phyloP scores from a whole-genome alignment of 495 filamentous ascomycete species.

The Xylaria scruposa region DNA sequence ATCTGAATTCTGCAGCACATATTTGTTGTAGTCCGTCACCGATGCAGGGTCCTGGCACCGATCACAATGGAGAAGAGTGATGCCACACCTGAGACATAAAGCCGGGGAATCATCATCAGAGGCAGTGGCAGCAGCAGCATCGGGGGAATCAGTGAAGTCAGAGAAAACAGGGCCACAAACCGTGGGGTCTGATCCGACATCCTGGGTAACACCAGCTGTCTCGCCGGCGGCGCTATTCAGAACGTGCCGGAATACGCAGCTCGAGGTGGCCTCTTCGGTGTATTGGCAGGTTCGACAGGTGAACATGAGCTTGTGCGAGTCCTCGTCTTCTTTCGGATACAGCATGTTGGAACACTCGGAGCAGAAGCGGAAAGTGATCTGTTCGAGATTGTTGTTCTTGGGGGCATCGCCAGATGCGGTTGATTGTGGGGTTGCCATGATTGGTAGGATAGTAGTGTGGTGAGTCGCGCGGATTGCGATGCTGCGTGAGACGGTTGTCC shows the following conservation, averaged over 20 bases:
- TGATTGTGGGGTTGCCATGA: constrained; percentile 68
- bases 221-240: constrained; percentile 88
- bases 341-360: constrained; percentile 98
- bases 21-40: constrained; percentile 37
- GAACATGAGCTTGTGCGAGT: constrained; percentile 58
- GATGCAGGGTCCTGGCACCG: constrained; percentile 39
- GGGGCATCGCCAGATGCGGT: constrained; percentile 55
- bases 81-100: constrained; percentile 42
- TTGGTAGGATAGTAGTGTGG: constrained; percentile 2
- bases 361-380: constrained; percentile 96
- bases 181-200: constrained; percentile 96
- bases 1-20: constrained; percentile 28
- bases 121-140: constrained; percentile 20
- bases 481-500: constrained; percentile 8
- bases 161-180: constrained; percentile 68
- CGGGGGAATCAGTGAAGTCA: constrained; percentile 31
- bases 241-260: constrained; percentile 91
- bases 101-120: constrained; percentile 28
- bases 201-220: constrained; percentile 95
- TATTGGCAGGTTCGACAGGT: constrained; percentile 90
- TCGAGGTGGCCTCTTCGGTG: constrained; percentile 79
- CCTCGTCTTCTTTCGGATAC: constrained; percentile 90
- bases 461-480: constrained; percentile 13
- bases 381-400: constrained; percentile 65
- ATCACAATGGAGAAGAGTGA: constrained; percentile 39